These are phyloP conservation scores for Ambrosia hybrid DNA, from an alignment of 140 eudicot species.

Conservation along the genomic window DNA sequence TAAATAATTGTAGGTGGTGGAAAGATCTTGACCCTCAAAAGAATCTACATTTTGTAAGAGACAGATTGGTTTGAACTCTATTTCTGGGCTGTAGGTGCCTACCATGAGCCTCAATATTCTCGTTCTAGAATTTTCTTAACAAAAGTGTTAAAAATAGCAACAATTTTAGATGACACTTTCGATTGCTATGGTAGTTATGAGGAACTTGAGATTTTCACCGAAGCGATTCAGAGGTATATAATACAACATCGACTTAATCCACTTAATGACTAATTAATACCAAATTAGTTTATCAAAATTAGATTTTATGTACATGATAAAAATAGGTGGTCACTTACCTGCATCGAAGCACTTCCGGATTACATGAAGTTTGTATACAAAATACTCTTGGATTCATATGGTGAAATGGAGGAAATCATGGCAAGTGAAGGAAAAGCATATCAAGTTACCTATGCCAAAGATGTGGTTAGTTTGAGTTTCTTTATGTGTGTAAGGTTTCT, in stretches of 20 bases:
- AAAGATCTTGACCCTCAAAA: background rate
- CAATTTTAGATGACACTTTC: background rate
- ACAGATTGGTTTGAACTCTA: too few species aligned
- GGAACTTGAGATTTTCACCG: background rate
- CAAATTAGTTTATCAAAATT: too few species aligned
- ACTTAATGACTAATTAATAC: too few species aligned
- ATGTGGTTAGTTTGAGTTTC: background rate
- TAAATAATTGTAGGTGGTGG: conserved; percentile 9
- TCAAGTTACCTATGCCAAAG: background rate
- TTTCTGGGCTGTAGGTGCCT: background rate
- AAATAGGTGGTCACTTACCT: background rate
- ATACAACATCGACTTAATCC: too few species aligned
- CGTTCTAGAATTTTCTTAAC: too few species aligned
- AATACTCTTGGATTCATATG: background rate
- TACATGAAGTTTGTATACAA: background rate
- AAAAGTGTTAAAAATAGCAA: too few species aligned
- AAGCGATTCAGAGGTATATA: background rate
- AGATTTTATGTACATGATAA: too few species aligned
- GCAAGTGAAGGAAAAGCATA: background rate
- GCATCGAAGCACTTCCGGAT: background rate
- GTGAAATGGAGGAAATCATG: background rate
- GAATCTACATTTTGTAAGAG: too few species aligned
- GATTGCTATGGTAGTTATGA: background rate
- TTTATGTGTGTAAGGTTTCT: too few species aligned
- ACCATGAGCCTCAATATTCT: background rate